phyloP scores from a whole-genome alignment of 2,329 filamentous ascomycete genomes.

The Ophiostoma triangulosporum region DNA sequence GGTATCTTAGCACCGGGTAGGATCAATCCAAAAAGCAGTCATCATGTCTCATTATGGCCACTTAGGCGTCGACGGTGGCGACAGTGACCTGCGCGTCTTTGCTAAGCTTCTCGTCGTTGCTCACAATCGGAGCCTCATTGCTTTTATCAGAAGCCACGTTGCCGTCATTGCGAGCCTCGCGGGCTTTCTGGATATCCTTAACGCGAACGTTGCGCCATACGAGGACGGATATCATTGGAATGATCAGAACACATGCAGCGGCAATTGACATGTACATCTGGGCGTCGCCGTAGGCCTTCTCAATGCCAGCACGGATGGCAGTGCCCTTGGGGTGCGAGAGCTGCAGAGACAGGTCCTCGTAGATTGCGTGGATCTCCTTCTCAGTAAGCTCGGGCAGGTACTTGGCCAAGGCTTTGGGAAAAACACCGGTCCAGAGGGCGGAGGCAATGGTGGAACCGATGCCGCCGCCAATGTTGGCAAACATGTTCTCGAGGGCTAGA shows the following conservation, averaged over 20 bases:
- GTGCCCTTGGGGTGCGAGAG: constrained; percentile 35
- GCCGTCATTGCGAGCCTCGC: no score
- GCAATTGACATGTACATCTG: constrained; percentile 34
- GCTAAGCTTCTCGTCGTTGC: constrained; percentile 16
- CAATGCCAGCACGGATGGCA: constrained; percentile 37
- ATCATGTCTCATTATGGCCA: no score
- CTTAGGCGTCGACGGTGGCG: no score
- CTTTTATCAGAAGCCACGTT: no score
- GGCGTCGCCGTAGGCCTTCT: constrained; percentile 40
- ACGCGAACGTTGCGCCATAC: no score
- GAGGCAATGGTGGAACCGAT: constrained; percentile 45
- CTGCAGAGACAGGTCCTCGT: constrained; percentile 37
- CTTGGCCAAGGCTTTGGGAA: constrained; percentile 33
- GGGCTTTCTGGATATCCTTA: no score
- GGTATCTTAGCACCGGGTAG: no score
- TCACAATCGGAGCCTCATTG: no score
- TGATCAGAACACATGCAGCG: no score
- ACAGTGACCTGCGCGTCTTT: no score
- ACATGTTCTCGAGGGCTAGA: constrained; percentile 21
- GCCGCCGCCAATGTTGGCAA: constrained; percentile 43
- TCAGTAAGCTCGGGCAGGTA: constrained; percentile 31
- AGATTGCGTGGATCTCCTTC: constrained; percentile 30
- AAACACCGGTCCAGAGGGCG: constrained; percentile 46
- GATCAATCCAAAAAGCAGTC: no score
- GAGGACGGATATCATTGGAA: no score